A percentile compares a stretch with the other conserved stretches of the same genome.
Evolutionary conservation across 2,329 filamentous ascomycete genomes (phyloP).

Genomic region (Camillea tinctor): DNA sequence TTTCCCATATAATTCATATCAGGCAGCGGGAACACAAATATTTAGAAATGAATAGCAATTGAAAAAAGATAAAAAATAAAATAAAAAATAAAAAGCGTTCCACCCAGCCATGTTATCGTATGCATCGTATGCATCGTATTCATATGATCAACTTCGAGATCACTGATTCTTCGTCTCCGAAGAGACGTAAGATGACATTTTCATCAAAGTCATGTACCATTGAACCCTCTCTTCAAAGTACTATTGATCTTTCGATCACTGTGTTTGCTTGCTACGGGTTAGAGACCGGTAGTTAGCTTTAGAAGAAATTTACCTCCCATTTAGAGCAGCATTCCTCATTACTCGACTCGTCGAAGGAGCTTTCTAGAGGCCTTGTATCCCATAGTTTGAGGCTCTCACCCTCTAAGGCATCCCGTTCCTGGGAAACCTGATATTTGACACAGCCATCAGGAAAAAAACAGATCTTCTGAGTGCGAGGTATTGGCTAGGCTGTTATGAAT

Average conservation of each 20-base stretch:
- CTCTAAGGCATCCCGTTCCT: conserved; percentile 40
- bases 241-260: conserved; percentile 1
- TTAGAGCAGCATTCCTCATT: conserved; percentile 45
- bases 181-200: no score
- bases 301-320: conserved; percentile 27
- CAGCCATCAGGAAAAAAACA: background rate
- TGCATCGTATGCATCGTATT: no score
- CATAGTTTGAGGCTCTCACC: conserved; percentile 36
- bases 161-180: no score
- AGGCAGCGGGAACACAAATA: no score
- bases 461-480: background rate
- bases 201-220: background rate
- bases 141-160: no score
- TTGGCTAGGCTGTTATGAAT: background rate
- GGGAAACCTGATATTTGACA: conserved; percentile 19
- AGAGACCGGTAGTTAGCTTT: background rate
- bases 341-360: conserved; percentile 42
- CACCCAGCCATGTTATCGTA: no score
- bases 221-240: background rate
- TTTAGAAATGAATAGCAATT: no score
- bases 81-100: no score
- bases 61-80: no score
- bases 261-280: no score
- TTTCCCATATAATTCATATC: no score
- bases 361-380: conserved; percentile 33